phyloP scores from a whole-genome alignment of 805 yeast species.

The Candida corydali region DNA sequence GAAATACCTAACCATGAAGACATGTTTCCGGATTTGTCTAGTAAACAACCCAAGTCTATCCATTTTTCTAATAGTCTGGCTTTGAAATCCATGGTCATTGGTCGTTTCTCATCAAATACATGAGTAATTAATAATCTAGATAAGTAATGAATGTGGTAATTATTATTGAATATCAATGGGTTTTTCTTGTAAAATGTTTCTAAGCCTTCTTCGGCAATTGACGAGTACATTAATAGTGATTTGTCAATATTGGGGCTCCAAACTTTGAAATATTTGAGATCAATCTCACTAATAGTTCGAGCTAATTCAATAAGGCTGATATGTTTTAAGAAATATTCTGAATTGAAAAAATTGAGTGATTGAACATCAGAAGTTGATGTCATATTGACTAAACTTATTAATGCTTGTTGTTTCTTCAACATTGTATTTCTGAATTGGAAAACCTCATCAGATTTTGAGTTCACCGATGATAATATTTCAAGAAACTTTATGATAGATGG shows the following conservation, averaged over 20 bases:
- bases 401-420: slow-evolving; percentile 43
- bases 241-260: slow-evolving; percentile 85
- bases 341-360: slow-evolving; percentile 26
- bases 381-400: slow-evolving; percentile 20
- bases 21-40: slow-evolving; percentile 85
- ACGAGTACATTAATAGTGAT: slow-evolving; percentile 61
- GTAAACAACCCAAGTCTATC: slow-evolving; percentile 76
- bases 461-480: slow-evolving; percentile 27
- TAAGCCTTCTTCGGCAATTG: slow-evolving; percentile 23
- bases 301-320: slow-evolving; percentile 54
- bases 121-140: slow-evolving; percentile 70
- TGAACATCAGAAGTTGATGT: slow-evolving; percentile 1
- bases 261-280: slow-evolving; percentile 53
- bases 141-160: slow-evolving; percentile 67
- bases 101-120: slow-evolving; percentile 49
- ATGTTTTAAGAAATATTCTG: slow-evolving; percentile 50
- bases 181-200: slow-evolving; percentile 50
- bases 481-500: slow-evolving; percentile 55
- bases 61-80: slow-evolving; percentile 73
- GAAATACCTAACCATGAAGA: slow-evolving; percentile 92
- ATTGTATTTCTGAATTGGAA: slow-evolving; percentile 50
- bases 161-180: slow-evolving; percentile 73
- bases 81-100: slow-evolving; percentile 36
- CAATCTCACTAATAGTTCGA: slow-evolving; percentile 60
- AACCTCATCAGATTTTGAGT: slow-evolving; percentile 25